Base-by-base conservation (phyloP, 257 asterid species). In the Fraxinus excelsior region DNA sequence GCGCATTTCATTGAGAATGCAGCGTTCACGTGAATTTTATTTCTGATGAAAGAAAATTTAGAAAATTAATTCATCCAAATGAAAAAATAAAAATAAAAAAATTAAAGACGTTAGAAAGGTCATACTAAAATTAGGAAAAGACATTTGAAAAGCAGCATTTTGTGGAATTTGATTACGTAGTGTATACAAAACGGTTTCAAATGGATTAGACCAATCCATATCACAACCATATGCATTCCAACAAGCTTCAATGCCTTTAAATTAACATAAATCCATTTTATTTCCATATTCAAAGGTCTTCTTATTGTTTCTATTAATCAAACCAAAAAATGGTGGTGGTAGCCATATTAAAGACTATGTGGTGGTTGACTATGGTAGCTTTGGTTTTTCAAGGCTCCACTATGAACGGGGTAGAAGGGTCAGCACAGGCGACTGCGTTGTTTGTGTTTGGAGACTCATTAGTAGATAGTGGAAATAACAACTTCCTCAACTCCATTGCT, bases 381-480 rank as follows among this genome's bases (percentile, higher is more conserved):
- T 53, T 53, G 80, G 31, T 25, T 62, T 23, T 25, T 10, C 29
- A 25, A 49, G 21, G 60, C 60, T 49, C 23, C 21, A 49, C 12
- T 49, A 49, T 73, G 1, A 21, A 49, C 11, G 38, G 70, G 6
- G 82, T 66, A 9, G 7, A 70, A n/a, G 83, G 68, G 2, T 71
- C 80, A 16, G 67, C 91, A 7, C 96, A 90, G 75, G 95, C 85
- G 0, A 76, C 90, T 0, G 97, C 98, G 7, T 38, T 95, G 80
- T 95, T 85, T 62, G 87, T 95, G 66, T 92, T 91, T 53, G 99
- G 99, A 7, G 99, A 95, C 74, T 92, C 99, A 0, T 64, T 91
- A 71, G 98, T 95, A 0, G 99, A 95, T 71, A 80, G 80, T 46
- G 99, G 99, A 26, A 95, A 95, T 68, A 95, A 90, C 89, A 95